These are phyloP conservation scores for Pelargonium cotyledonis DNA, from an alignment of 441 rosid genomes.

Conservation along the genomic window DNA sequence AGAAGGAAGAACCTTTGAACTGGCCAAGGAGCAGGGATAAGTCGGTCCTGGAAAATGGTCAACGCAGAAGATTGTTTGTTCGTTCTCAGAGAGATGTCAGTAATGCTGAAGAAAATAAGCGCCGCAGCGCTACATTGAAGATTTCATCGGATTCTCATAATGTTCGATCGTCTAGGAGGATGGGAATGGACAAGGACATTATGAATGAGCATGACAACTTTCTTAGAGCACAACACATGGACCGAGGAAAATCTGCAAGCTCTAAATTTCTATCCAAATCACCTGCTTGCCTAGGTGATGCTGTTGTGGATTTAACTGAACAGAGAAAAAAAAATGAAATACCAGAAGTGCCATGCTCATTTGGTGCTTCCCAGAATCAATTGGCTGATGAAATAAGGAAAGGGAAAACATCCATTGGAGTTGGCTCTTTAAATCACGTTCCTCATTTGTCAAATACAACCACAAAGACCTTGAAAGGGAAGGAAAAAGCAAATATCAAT, in stretches of 20 bases:
- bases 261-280: conserved; percentile 4
- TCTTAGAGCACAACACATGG: neutral
- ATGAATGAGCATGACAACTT: neutral
- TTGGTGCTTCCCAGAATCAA: conserved; percentile 1
- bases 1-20: neutral
- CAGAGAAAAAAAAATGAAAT: neutral
- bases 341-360: neutral
- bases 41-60: conserved; percentile 8
- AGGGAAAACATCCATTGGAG: neutral
- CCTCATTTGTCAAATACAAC: conserved; percentile 8
- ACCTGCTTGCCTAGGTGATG: conserved; percentile 6
- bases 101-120: conserved; percentile 6
- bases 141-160: conserved; percentile 8
- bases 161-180: conserved; percentile 8
- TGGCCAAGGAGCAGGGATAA: conserved; percentile 5
- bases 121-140: neutral
- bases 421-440: neutral
- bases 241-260: conserved; percentile 11
- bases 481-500: conserved; percentile 20
- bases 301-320: neutral
- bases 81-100: conserved; percentile 21
- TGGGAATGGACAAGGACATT: conserved; percentile 1
- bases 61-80: conserved; percentile 11
- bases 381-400: conserved; percentile 2
- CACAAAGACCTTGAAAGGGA: conserved; percentile 16